phyloP scores from a whole-genome alignment of 257 asterid genomes.

The Ehretia macrophylla region DNA sequence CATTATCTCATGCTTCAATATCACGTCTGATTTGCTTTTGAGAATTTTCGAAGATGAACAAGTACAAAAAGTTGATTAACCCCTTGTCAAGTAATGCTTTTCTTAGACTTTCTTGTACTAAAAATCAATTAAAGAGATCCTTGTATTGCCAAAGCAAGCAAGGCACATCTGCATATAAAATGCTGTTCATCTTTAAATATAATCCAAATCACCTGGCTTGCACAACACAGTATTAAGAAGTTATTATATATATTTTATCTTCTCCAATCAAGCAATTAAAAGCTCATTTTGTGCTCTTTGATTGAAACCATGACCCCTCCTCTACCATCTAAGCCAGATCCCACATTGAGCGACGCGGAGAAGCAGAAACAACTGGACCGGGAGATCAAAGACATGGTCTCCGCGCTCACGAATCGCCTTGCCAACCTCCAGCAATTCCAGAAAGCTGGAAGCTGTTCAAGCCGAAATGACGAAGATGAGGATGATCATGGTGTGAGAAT shows the following conservation, averaged over 20 bases:
- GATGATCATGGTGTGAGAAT: conserved; percentile 52
- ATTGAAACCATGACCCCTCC: conserved; percentile 31
- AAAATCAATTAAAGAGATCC: background rate
- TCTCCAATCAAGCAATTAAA: background rate
- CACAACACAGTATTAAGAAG: background rate
- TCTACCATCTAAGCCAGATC: conserved; percentile 21
- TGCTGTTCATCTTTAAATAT: background rate
- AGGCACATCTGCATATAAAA: background rate
- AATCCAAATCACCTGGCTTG: background rate
- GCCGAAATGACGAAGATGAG: conserved; percentile 19
- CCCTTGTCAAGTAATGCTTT: background rate
- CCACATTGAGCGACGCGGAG: conserved; percentile 20
- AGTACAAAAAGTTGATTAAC: background rate
- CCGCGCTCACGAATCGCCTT: conserved; percentile 55
- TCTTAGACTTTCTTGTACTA: background rate
- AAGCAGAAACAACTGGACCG: conserved; percentile 43
- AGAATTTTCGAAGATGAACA: too few species aligned
- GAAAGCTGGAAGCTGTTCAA: conserved; percentile 27
- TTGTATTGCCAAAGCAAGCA: conserved; percentile 1
- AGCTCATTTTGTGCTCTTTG: background rate
- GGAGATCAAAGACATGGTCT: conserved; percentile 59
- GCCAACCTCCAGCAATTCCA: conserved; percentile 37
- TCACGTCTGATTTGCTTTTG: too few species aligned
- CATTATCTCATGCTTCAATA: too few species aligned
- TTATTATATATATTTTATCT: too few species aligned